These are phyloP conservation scores for Bothriochloa decipiens DNA, from an alignment of 176 grass and related monocot species.

Conservation along the genomic window DNA sequence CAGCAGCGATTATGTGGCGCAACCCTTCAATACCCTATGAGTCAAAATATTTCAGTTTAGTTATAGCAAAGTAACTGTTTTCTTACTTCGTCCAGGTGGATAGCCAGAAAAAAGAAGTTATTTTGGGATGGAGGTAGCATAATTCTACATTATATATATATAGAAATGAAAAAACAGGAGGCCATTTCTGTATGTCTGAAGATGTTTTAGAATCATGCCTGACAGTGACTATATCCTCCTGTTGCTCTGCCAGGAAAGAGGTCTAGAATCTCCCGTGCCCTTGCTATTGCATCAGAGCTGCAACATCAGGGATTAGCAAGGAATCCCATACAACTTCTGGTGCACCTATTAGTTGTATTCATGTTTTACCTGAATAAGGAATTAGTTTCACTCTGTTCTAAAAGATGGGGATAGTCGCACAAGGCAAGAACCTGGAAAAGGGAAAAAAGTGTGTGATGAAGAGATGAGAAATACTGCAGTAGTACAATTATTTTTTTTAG, in stretches of 20 bases:
- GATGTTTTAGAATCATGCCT: slow-evolving; percentile 40
- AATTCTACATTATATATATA: too few relatives aligned
- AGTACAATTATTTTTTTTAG: slow-evolving; percentile 15
- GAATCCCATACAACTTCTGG: neutral
- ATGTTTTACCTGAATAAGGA: slow-evolving; percentile 64
- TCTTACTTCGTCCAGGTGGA: too few relatives aligned
- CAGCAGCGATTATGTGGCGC: slow-evolving; percentile 53
- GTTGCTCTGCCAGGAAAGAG: slow-evolving; percentile 64
- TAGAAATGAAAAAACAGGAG: neutral
- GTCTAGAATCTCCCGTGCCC: slow-evolving; percentile 60
- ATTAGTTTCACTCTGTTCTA: slow-evolving; percentile 47
- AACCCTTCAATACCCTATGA: slow-evolving; percentile 71
- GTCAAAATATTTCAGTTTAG: slow-evolving; percentile 16
- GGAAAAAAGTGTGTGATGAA: slow-evolving; percentile 25
- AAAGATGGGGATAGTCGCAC: slow-evolving; percentile 70
- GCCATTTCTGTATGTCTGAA: slow-evolving; percentile 2
- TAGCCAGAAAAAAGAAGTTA: too few relatives aligned
- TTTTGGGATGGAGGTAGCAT: too few relatives aligned
- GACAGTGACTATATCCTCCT: slow-evolving; percentile 77
- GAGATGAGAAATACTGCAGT: neutral
- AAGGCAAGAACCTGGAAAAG: slow-evolving; percentile 69
- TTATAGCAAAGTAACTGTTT: neutral
- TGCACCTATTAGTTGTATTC: neutral
- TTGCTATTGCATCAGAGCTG: slow-evolving; percentile 63
- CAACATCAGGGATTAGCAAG: slow-evolving; percentile 13